A percentile compares a stretch with the other conserved stretches of the same genome.
These are phyloP conservation scores for Beauveria sp. DNA, from an alignment of 2,329 filamentous ascomycete species.

Conservation along the genomic window DNA sequence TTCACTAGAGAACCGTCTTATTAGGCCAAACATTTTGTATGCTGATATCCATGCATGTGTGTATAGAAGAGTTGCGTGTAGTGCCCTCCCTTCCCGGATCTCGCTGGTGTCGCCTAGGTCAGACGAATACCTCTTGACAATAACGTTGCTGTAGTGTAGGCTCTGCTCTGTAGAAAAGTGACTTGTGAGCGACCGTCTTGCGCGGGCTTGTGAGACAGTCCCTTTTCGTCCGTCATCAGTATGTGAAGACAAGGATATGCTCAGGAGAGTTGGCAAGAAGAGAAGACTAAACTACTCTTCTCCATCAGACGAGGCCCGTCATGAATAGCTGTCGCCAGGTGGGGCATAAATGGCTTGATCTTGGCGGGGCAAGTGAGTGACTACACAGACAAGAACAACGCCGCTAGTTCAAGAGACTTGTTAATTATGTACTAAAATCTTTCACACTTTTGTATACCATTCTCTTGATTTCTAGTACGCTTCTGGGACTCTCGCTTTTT, in stretches of 20 bases:
- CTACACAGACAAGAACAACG: no score
- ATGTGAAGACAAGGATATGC: background rate
- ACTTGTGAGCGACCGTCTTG: background rate
- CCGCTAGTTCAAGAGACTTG: no score
- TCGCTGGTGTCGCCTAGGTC: background rate
- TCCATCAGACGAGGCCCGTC: background rate
- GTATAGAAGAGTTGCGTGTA: background rate
- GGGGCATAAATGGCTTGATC: conserved; percentile 4
- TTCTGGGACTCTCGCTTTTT: no score
- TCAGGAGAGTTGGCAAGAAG: background rate
- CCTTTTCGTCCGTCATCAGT: background rate
- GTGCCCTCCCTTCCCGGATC: background rate
- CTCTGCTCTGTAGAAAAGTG: background rate
- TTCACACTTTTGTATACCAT: no score
- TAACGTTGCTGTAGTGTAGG: background rate
- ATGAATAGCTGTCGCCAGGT: conserved; percentile 4
- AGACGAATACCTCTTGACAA: background rate
- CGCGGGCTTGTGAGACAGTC: background rate
- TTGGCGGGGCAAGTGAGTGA: background rate
- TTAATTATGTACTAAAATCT: no score
- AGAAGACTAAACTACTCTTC: background rate
- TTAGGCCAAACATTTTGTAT: conserved; percentile 47
- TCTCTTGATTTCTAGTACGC: no score
- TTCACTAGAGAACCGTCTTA: conserved; percentile 57
- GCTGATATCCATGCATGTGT: conserved; percentile 15